These are phyloP conservation scores for Raphanus hybrid DNA, from an alignment of 441 rosid species.

Conservation along the genomic window DNA sequence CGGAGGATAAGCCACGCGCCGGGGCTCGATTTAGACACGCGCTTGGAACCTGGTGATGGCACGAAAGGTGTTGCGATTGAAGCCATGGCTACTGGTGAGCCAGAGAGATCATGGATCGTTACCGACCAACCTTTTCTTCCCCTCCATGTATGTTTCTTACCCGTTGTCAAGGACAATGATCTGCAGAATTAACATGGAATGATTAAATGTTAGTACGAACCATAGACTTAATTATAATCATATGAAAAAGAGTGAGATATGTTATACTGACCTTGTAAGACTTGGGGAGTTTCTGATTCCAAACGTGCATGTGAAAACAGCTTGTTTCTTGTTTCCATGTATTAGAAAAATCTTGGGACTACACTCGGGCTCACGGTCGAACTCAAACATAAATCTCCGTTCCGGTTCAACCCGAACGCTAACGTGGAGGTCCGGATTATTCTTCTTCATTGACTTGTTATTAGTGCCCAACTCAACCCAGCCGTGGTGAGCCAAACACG, in stretches of 20 bases:
- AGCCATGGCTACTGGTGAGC: conserved; percentile 17
- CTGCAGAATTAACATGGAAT: neutral
- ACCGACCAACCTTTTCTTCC: conserved; percentile 17
- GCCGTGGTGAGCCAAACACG: conserved; percentile 9
- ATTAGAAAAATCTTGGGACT: conserved; percentile 9
- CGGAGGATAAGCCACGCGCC: conserved; percentile 16
- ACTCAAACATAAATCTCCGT: conserved; percentile 7
- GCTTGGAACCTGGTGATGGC: conserved; percentile 8
- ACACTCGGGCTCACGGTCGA: conserved; percentile 18
- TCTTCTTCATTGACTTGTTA: neutral
- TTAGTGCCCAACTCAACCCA: neutral
- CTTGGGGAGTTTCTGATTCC: conserved; percentile 9
- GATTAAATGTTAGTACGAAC: neutral
- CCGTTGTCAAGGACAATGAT: neutral
- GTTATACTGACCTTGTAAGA: conserved; percentile 5
- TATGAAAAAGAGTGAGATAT: neutral
- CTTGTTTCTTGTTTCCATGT: conserved; percentile 4
- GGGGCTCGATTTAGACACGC: conserved; percentile 1
- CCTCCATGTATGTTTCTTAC: neutral
- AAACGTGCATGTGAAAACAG: conserved; percentile 7
- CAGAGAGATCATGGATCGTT: conserved; percentile 26
- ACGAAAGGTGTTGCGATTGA: conserved; percentile 13
- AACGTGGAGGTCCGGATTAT: conserved; percentile 6
- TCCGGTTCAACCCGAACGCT: conserved; percentile 13
- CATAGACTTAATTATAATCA: too few relatives aligned